These are phyloP conservation scores for Litsea cubeba DNA, from an alignment of 164 flowering plant species.

Conservation along the genomic window DNA sequence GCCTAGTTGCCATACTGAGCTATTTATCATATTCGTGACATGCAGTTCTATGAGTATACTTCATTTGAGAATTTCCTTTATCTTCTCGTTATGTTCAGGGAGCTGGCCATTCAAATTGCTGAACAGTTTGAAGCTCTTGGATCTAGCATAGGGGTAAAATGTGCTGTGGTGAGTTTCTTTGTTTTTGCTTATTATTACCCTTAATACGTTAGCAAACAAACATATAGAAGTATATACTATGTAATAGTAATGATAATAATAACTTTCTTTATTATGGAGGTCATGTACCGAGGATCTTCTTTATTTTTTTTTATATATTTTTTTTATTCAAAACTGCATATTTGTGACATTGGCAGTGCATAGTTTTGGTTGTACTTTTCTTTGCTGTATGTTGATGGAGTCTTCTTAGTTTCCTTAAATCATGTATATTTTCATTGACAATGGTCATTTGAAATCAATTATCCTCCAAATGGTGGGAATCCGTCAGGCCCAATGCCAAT, in stretches of 20 bases:
- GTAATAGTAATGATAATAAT: neutral
- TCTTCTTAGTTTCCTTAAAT: no score
- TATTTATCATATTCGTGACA: neutral
- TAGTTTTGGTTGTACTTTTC: neutral
- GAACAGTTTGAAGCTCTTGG: constrained; percentile 93
- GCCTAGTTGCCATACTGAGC: neutral
- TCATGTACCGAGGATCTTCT: neutral
- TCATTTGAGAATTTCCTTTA: neutral
- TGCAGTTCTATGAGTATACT: neutral
- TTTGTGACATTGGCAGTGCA: neutral
- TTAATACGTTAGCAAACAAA: neutral
- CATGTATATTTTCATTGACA: no score
- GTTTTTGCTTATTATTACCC: neutral
- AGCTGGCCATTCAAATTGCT: constrained; percentile 91
- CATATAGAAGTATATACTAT: neutral
- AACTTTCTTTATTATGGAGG: neutral
- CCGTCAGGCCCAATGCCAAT: no score
- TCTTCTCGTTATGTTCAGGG: constrained; percentile 33
- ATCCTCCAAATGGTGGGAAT: no score
- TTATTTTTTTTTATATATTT: no score
- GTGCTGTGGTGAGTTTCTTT: constrained; percentile 67
- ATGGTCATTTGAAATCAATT: no score
- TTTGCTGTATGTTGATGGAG: no score
- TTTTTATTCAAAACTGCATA: neutral
- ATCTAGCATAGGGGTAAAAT: constrained; percentile 58